These are phyloP conservation scores for Carex parvula DNA, from an alignment of 176 grass and related monocot genomes.

Conservation along the genomic window DNA sequence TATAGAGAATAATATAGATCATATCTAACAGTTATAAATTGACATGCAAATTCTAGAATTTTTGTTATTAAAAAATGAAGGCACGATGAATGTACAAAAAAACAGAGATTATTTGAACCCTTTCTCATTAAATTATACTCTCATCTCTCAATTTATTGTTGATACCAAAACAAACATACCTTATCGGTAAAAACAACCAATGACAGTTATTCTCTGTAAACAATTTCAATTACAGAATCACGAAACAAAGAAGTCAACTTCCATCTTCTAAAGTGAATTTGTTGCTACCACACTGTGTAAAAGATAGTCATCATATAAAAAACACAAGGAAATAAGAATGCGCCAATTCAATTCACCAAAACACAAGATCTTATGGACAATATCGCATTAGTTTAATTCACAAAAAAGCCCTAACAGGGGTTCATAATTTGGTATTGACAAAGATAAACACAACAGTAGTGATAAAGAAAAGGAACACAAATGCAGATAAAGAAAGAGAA, in stretches of 20 bases:
- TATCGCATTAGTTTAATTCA: slow-evolving; percentile 15
- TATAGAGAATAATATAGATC: too few relatives aligned
- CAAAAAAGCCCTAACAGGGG: not conserved
- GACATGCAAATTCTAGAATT: too few relatives aligned
- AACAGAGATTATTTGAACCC: too few relatives aligned
- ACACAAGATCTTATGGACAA: slow-evolving; percentile 19
- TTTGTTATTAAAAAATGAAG: too few relatives aligned
- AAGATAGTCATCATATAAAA: not conserved
- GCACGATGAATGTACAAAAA: too few relatives aligned
- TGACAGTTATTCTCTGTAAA: not conserved
- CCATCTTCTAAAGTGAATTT: not conserved
- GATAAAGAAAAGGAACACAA: slow-evolving; percentile 1
- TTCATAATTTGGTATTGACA: not conserved
- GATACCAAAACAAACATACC: not conserved
- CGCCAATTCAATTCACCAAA: not conserved
- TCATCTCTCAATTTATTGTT: not conserved
- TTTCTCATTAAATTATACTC: not conserved
- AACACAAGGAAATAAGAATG: not conserved
- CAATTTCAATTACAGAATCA: slow-evolving; percentile 5
- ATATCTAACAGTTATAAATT: too few relatives aligned
- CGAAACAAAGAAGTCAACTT: not conserved
- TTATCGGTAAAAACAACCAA: not conserved
- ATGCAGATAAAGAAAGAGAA: slow-evolving; percentile 1
- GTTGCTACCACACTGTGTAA: not conserved
- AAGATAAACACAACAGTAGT: not conserved